phyloP scores from a whole-genome alignment of 1,284 basidiomycete genomes.

The Moniliella sp. region DNA sequence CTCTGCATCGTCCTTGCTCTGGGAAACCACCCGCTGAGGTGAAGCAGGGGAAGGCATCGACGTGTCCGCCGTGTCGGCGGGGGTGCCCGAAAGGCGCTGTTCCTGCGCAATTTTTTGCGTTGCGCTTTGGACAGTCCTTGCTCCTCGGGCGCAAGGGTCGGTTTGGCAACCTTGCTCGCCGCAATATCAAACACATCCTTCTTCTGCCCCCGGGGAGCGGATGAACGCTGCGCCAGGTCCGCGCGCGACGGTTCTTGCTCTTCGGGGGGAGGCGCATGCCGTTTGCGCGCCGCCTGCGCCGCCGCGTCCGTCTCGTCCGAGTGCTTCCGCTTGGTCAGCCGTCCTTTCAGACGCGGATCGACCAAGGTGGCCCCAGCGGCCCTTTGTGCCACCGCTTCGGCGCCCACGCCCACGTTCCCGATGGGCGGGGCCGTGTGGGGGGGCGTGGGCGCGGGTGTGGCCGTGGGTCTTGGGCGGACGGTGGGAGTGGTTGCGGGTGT shows the following conservation, averaged over 20 bases:
- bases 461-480: too few relatives aligned
- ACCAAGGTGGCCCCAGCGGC: constrained; percentile 3
- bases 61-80: constrained; percentile 2
- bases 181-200: constrained; percentile 2
- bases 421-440: constrained; percentile 1
- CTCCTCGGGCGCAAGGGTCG: constrained; percentile 6
- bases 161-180: constrained; percentile 8
- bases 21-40: not conserved
- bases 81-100: constrained; percentile 3
- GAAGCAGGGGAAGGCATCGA: not conserved
- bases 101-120: constrained; percentile 20
- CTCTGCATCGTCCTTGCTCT: not conserved
- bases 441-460: not conserved
- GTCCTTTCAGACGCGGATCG: constrained; percentile 9
- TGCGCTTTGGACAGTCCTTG: constrained; percentile 17
- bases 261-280: not conserved
- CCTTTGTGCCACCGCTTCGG: constrained; percentile 1
- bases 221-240: constrained; percentile 5
- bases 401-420: constrained; percentile 18
- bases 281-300: not conserved
- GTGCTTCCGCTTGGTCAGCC: constrained; percentile 12
- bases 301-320: not conserved
- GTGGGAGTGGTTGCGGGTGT: too few relatives aligned
- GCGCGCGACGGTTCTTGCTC: constrained; percentile 5
- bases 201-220: constrained; percentile 3